phyloP scores from a whole-genome alignment of 2,329 filamentous ascomycete species.

The Lachnellula subtilissima region DNA sequence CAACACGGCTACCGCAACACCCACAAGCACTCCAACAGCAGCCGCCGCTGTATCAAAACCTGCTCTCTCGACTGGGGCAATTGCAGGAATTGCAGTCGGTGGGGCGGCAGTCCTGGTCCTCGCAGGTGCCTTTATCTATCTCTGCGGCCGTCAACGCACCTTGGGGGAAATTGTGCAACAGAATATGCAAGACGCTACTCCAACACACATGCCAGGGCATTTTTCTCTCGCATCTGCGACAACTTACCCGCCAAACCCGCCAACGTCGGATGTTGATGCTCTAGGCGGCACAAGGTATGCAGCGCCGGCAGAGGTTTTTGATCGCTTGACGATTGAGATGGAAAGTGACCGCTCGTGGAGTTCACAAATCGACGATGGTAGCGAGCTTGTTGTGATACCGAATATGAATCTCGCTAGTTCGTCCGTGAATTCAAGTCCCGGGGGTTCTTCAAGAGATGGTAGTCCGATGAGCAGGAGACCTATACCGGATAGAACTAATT shows the following conservation, averaged over 20 bases:
- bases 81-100: conserved; percentile 25
- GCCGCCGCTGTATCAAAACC: conserved; percentile 1
- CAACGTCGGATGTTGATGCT: conserved; percentile 3
- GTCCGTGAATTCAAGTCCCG: conserved; percentile 4
- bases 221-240: conserved; percentile 10
- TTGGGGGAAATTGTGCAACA: conserved; percentile 19
- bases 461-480: not conserved
- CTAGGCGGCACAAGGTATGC: conserved; percentile 1
- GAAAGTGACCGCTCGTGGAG: conserved; percentile 14
- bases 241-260: conserved; percentile 5
- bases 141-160: conserved; percentile 24
- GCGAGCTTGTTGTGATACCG: conserved; percentile 6
- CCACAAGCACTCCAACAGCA: not conserved
- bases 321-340: conserved; percentile 3
- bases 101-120: conserved; percentile 18
- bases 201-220: conserved; percentile 4
- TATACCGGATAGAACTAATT: not conserved
- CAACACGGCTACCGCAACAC: not conserved
- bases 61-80: conserved; percentile 18
- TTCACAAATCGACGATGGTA: conserved; percentile 8
- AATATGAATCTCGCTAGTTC: not conserved
- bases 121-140: conserved; percentile 17
- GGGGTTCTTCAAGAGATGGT: not conserved
- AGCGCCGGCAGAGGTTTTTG: not conserved
- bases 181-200: conserved; percentile 6